These are phyloP conservation scores for Spencermartinsiella ligniputridi DNA, from an alignment of 1,139 yeast genomes.

Conservation along the genomic window DNA sequence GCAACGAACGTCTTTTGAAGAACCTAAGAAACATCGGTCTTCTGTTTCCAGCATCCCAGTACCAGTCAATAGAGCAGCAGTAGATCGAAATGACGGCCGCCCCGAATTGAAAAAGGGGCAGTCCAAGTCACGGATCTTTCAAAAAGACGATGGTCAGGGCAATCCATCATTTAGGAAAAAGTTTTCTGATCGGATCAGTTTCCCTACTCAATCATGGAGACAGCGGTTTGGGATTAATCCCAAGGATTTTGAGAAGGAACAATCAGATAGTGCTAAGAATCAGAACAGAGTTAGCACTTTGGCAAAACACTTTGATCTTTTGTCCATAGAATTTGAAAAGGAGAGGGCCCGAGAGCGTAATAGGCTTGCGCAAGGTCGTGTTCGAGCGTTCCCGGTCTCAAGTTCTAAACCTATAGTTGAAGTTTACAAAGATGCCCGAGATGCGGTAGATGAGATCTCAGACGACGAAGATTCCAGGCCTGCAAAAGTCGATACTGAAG, in stretches of 20 bases:
- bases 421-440: constrained; percentile 82
- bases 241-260: constrained; percentile 26
- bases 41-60: neutral
- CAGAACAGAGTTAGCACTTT: constrained; percentile 35
- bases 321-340: constrained; percentile 79
- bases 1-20: neutral
- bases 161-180: constrained; percentile 16
- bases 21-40: neutral
- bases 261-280: neutral
- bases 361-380: constrained; percentile 56
- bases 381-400: constrained; percentile 70
- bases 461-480: constrained; percentile 26
- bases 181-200: constrained; percentile 17
- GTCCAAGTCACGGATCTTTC: neutral
- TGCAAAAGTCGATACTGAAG: neutral
- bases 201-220: constrained; percentile 19
- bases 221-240: constrained; percentile 27
- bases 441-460: constrained; percentile 59
- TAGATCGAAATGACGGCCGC: neutral
- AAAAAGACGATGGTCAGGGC: neutral
- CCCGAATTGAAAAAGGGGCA: neutral
- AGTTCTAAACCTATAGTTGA: constrained; percentile 86
- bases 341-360: constrained; percentile 79
- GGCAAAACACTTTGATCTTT: constrained; percentile 64
- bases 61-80: neutral